Base-by-base conservation (phyloP, 1,284 basidiomycete genomes). In the Sanguinoderma infundibulare region DNA sequence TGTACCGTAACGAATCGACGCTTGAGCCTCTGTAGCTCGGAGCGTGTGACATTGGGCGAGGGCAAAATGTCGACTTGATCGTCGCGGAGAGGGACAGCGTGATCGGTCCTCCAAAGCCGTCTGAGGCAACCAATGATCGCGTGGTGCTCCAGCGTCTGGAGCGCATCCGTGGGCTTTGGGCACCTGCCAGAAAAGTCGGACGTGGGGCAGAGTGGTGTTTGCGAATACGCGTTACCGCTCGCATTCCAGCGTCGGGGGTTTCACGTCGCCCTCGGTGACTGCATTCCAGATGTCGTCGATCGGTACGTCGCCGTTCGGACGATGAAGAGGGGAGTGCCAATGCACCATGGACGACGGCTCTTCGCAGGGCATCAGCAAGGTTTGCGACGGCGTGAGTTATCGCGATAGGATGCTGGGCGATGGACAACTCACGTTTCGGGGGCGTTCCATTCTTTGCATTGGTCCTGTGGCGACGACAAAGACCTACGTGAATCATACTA, bases 301-400 rank as follows among this genome's bases (percentile, higher is more conserved):
- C 0, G 94, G 93, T 3, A 94, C 77, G 26, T 84, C 80, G 28
- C 83, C 79, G 63, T 96, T 93, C 35, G 78, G 0, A 98, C 77
- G 1, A 92, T 94, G 74, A 98, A 93, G 34, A 98, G 83, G 97
- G 0, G 95, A 92, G 76, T 99, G 97, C 97, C 97, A 99, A 47
- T 96, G 86, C 12, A 94, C 95, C 90, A 97, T 97, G 0, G 95
- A 96, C 0, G 93, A 96, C 0, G 97, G 97, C 74, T 98, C 97
- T 79, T 99, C 97, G 69, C 90, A 98, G 39, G 97, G 86, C 73
- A 89, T 83, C 14, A 98, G 78, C 2, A 99, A 85, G 74, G 96
- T 97, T 28, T 97, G 72, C 1, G 15, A 44, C 1, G 2, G 26
- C 17, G 24, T 24, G 0, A 30, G 9, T 14, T 24, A 30, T 9